Evolutionary conservation across 2,329 filamentous ascomycete genomes (phyloP), one percentile per base, ranked within the genome.

Genomic region (Magnaporthiopsis incrustans): DNA sequence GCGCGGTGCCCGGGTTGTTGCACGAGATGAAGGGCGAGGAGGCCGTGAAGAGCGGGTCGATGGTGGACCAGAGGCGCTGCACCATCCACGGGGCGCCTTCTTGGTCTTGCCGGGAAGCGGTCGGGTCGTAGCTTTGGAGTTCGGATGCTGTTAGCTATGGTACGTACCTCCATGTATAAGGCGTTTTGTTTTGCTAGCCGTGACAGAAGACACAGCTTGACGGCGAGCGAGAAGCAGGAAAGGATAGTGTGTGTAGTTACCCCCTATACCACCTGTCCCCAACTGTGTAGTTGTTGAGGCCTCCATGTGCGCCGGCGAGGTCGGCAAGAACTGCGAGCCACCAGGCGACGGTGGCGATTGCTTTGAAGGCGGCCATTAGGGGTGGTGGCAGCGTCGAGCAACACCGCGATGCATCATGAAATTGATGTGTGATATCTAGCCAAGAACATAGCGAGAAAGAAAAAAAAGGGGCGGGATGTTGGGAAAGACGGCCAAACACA

Each of bases 231-330:
- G 33, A 35, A 35, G 7, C 33, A 12, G 7, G 33, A 35, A 4
- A 12, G 7, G 8, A 12, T 4, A 35, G 33, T 5, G 33, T 7
- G 4, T 35, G 33, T 35, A 35, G 33, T 66, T 65, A 77, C 75
- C 76, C 76, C 70, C 74, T 70, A 62, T 77, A 77, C 76, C 76
- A 77, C 18, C 70, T 74, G 2, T 77, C 73, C 33, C 74, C 76
- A 0, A 78, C 76, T 3, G 76, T 77, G 67, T 77, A 78, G 67
- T 77, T 77, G 44, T 72, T 69, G 11, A 78, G 69, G 7, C 76
- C 76, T 8, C 76, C 76, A 66, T 77, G 76, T 25, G 71, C 73
- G n/a, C 65, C 35, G 26, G 62, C 70, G 63, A 62, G 64, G 15
- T 63, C 62, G 60, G 66, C 22, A 4, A 69, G 61, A 4, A 64